These are phyloP conservation scores for Paradendryphiella salina DNA, from an alignment of 2,329 filamentous ascomycete species.

Conservation along the genomic window DNA sequence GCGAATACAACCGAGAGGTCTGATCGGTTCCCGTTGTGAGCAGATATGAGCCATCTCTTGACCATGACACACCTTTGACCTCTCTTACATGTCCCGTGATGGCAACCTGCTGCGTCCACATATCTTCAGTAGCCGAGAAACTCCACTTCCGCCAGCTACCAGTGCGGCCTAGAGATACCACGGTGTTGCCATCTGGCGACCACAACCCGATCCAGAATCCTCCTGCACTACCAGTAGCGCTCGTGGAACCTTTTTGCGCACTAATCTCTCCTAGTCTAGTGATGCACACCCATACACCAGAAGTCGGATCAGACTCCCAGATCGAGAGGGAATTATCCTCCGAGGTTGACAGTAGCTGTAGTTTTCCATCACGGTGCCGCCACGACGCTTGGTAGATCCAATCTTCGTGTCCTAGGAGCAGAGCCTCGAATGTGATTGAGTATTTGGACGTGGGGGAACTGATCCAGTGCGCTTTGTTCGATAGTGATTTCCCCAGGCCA, in stretches of 20 bases:
- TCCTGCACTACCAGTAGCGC: slow-evolving; percentile 91
- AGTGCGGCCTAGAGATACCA: slow-evolving; percentile 84
- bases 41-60: slow-evolving; percentile 77
- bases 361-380: slow-evolving; percentile 59
- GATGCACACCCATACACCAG: slow-evolving; percentile 88
- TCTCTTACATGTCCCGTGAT: slow-evolving; percentile 82
- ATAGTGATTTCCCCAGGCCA: slow-evolving; percentile 71
- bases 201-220: slow-evolving; percentile 97
- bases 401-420: slow-evolving; percentile 93
- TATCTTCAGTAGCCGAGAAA: slow-evolving; percentile 61
- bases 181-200: slow-evolving; percentile 74
- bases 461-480: slow-evolving; percentile 86
- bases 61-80: slow-evolving; percentile 83
- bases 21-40: slow-evolving; percentile 90
- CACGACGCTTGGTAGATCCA: slow-evolving; percentile 94
- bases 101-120: slow-evolving; percentile 76
- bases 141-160: slow-evolving; percentile 92
- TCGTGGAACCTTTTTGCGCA: slow-evolving; percentile 91
- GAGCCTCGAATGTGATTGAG: slow-evolving; percentile 87
- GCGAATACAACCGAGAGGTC: slow-evolving; percentile 83
- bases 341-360: slow-evolving; percentile 83
- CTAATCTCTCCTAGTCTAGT: slow-evolving; percentile 91
- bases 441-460: slow-evolving; percentile 63
- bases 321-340: slow-evolving; percentile 94
- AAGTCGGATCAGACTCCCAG: slow-evolving; percentile 82